Evolutionary conservation across 2,329 filamentous ascomycete species (phyloP).

Genomic region (Stachybotrys chartarum): DNA sequence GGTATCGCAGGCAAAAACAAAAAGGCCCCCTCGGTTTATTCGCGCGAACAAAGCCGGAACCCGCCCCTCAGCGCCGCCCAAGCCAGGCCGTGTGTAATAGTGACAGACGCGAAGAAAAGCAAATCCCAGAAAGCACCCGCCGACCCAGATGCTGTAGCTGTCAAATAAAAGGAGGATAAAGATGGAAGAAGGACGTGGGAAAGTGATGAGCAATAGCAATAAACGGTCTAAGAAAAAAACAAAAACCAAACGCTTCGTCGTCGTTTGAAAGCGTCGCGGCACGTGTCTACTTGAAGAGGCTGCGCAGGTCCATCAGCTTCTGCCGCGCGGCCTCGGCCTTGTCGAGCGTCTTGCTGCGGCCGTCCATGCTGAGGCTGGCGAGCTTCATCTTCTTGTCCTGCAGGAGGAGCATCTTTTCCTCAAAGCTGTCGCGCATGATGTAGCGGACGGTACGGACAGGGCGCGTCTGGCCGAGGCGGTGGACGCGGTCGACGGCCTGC

Average conservation of each 20-base stretch:
- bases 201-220: no score
- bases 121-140: no score
- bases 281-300: slow-evolving; percentile 44
- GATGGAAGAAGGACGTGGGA: no score
- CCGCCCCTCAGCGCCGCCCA: no score
- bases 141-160: no score
- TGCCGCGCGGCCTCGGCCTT: slow-evolving; percentile 50
- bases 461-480: slow-evolving; percentile 84
- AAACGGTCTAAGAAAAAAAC: no score
- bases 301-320: slow-evolving; percentile 51
- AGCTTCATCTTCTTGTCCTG: slow-evolving; percentile 91
- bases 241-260: neutral
- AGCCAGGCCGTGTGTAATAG: no score
- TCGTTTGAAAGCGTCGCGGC: slow-evolving; percentile 1
- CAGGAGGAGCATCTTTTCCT: slow-evolving; percentile 85
- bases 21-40: no score
- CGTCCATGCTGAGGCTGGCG: slow-evolving; percentile 79
- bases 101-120: no score
- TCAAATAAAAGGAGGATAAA: no score
- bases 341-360: slow-evolving; percentile 45
- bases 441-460: slow-evolving; percentile 81
- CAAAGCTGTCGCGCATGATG: slow-evolving; percentile 85
- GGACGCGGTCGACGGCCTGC: slow-evolving; percentile 89
- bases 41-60: no score
- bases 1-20: no score